phyloP scores from a whole-genome alignment of 768 basidiomycete species.

The Psilocybe cubensis region DNA sequence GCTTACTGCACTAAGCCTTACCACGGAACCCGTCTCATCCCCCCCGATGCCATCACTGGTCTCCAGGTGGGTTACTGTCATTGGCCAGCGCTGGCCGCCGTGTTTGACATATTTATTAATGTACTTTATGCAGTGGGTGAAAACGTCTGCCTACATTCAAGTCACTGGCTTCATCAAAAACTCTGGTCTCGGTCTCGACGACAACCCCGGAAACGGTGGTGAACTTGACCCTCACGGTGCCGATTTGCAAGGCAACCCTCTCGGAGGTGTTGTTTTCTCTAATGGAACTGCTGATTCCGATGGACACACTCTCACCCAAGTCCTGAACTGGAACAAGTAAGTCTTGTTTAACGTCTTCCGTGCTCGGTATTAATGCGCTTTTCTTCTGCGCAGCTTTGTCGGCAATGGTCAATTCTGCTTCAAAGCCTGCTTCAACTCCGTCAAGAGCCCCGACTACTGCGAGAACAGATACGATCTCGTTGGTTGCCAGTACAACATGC shows the following conservation, averaged over 20 bases:
- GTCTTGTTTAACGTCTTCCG: conserved; percentile 21
- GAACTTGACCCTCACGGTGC: conserved; percentile 68
- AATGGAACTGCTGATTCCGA: conserved; percentile 48
- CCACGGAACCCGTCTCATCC: conserved; percentile 72
- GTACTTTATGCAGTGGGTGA: conserved; percentile 32
- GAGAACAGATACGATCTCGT: conserved; percentile 73
- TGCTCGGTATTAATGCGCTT: neutral
- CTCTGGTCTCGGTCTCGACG: conserved; percentile 14
- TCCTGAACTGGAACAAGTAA: conserved; percentile 71
- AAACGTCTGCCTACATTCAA: conserved; percentile 22
- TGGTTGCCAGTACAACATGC: conserved; percentile 72
- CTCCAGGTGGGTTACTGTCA: conserved; percentile 47
- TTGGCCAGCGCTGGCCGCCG: conserved; percentile 53
- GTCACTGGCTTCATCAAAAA: conserved; percentile 22
- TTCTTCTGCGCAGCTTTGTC: conserved; percentile 55
- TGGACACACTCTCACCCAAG: conserved; percentile 52
- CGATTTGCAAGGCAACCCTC: conserved; percentile 75
- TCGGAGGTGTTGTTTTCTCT: conserved; percentile 73
- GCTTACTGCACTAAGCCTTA: conserved; percentile 73
- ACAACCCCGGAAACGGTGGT: conserved; percentile 1
- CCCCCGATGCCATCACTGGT: conserved; percentile 60
- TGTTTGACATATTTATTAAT: conserved; percentile 1
- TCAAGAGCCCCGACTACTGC: conserved; percentile 52
- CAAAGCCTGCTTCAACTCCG: conserved; percentile 66
- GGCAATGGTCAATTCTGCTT: conserved; percentile 64